Conservation (phyloP, 176 grass and related monocot species). For the Alopecurus myosuroides region DNA sequence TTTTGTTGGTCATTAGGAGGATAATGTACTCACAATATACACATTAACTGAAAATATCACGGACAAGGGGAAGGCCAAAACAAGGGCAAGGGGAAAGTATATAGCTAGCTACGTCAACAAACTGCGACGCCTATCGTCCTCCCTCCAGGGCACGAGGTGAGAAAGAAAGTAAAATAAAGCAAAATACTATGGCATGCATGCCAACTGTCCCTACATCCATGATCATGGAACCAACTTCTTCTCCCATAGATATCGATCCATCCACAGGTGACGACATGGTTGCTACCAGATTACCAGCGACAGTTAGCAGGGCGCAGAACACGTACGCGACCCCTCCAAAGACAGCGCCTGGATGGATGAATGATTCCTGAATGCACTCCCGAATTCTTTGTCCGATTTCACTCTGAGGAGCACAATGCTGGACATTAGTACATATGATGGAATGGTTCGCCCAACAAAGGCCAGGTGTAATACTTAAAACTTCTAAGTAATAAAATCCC, state of each 20-base stretch:
- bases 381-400: no score
- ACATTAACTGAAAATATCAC: neutral
- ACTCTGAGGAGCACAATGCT: neutral
- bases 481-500: no score
- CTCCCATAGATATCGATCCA: neutral
- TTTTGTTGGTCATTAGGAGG: no score
- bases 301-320: neutral
- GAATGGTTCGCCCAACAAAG: no score
- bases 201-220: neutral
- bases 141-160: neutral
- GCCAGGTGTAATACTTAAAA: no score
- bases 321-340: neutral
- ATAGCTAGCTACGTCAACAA: conserved; percentile 3
- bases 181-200: neutral
- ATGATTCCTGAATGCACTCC: no score
- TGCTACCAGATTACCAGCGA: neutral
- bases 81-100: neutral
- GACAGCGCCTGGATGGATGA: neutral
- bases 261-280: neutral
- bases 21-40: no score
- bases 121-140: neutral
- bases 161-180: neutral
- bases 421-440: neutral
- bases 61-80: neutral
- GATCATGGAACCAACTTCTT: neutral